Base-by-base conservation (phyloP, 768 basidiomycete genomes). In the Leccinum variicolor region DNA sequence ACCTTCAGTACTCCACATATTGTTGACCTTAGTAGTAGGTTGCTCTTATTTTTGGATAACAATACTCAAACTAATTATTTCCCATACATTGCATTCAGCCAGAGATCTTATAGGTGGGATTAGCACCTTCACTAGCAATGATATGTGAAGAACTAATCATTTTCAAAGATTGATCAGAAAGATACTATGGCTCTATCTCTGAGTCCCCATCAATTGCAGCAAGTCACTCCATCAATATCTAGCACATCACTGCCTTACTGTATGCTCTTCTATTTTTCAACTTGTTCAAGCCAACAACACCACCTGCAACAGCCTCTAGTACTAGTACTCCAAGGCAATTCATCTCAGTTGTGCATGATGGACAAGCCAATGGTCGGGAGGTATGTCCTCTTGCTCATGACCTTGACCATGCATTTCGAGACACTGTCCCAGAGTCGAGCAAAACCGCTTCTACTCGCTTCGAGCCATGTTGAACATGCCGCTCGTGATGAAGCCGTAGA, bases 131-230 rank as follows among this genome's bases (percentile, higher is more conserved):
- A 34, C 39, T 43, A 11, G 19, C 41, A 43, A 43, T 19, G 11
- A 43, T 43, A 19, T 11, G 19, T 43, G 19, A 19, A 47, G 2
- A 28, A 5, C 50, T 54, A 5, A 52, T 10, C 2, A 3, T 46
- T 55, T n/a, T 36, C 26, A 62, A 36, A 52, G 19, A 52, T 19
- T 28, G 6, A 11, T 13, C 46, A 50, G 29, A 31, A 29, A 26
- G 25, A 6, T 11, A n/a, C n/a, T n/a, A 66, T 68, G 66, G 60
- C 65, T 51, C 48, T 68, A 0, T 66, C 67, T 60, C 31, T 68
- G 29, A 60, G 58, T 8, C 50, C 62, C 5, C 58, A 57, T 7
- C 53, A 64, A 26, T 14, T 54, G 17, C 47, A 62, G 7, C 57
- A 59, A 14, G 25, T 10, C 13, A 39, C 45, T 3, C 15, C 62